These are phyloP conservation scores for Botryotinia globosa DNA, from an alignment of 2,329 filamentous ascomycete species.

Conservation along the genomic window DNA sequence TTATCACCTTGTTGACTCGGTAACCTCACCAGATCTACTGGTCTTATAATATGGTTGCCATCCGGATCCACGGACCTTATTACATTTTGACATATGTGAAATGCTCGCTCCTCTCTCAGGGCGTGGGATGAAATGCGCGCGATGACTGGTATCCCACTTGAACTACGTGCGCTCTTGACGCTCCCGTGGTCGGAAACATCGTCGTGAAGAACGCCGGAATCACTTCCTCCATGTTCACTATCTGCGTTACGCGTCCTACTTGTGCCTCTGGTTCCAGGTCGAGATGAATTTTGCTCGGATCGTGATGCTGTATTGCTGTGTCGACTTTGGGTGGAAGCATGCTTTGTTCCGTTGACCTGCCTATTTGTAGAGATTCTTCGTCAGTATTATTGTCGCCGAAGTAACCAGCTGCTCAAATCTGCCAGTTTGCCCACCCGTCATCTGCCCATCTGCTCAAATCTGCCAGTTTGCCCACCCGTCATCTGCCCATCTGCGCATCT, in stretches of 20 bases:
- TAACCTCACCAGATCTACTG: slow-evolving; percentile 75
- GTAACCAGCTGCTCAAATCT: background rate
- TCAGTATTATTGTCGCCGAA: background rate
- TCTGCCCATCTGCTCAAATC: background rate
- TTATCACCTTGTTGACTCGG: slow-evolving; percentile 66
- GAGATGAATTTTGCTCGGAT: slow-evolving; percentile 24
- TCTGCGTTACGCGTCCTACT: slow-evolving; percentile 6
- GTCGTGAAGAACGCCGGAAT: slow-evolving; percentile 24
- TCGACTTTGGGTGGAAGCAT: slow-evolving; percentile 30
- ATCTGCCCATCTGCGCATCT: background rate
- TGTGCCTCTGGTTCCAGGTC: slow-evolving; percentile 21
- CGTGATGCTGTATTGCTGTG: slow-evolving; percentile 33
- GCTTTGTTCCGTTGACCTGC: slow-evolving; percentile 63
- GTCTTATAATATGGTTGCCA: slow-evolving; percentile 73
- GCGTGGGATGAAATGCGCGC: slow-evolving; percentile 81
- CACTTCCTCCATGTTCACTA: slow-evolving; percentile 27
- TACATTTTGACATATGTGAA: slow-evolving; percentile 74
- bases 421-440: background rate
- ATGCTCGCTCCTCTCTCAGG: slow-evolving; percentile 81
- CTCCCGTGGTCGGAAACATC: slow-evolving; percentile 32
- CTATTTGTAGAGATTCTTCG: slow-evolving; percentile 38
- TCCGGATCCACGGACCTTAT: slow-evolving; percentile 68
- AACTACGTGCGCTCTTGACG: background rate
- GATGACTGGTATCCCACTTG: slow-evolving; percentile 51
- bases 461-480: background rate